Base-by-base conservation (phyloP, 176 grass and related monocot species). In the Carex parvula region DNA sequence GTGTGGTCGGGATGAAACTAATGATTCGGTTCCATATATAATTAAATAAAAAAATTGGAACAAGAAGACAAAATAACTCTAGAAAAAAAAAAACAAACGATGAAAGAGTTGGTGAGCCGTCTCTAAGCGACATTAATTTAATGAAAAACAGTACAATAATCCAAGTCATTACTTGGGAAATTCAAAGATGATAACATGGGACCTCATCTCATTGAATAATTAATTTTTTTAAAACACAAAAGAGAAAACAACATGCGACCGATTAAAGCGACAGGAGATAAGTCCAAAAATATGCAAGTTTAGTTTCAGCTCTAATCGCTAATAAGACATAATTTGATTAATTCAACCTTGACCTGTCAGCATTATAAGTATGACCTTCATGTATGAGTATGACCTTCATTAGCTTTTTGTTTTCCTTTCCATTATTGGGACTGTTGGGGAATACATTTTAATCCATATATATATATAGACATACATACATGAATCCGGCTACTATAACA, bases 171-270 rank as follows among this genome's bases (percentile, higher is more conserved):
- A 50, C 70, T 75, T 26, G 44, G 21, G 44, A 75, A 75, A 75
- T 75, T 53, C 70, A 75, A 75, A 75, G 46, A 29, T 52, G 70
- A 74, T 52, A n/a, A 64, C 58, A 60, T 60, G 6, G 18, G 58
- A 62, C 60, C 60, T 24, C 59, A 39, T 4, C 18, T 20, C 8
- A 62, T 24, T 20, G 20, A n/a, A 21, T 60, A 60, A 60, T 21
- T 4, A 21, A 2, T 60, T 2, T 10, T 21, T 60, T 20, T 18
- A n/a, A 21, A 2, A 22, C 20, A 21, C 1, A 61, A 70, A 3
- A 39, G 6, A 69, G 1, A 18, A 7, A 1, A 50, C 24, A 73
- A 73, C 73, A 55, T 77, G 12, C 21, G 22, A 77, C 22, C 48
- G 44, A 6, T 76, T 76, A 9, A 56, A 55, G 22, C 42, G 9